A percentile compares a stretch with the other conserved stretches of the same genome.
phyloP scores from a whole-genome alignment of 257 asterid species.

The Salvia miltiorrhiza region DNA sequence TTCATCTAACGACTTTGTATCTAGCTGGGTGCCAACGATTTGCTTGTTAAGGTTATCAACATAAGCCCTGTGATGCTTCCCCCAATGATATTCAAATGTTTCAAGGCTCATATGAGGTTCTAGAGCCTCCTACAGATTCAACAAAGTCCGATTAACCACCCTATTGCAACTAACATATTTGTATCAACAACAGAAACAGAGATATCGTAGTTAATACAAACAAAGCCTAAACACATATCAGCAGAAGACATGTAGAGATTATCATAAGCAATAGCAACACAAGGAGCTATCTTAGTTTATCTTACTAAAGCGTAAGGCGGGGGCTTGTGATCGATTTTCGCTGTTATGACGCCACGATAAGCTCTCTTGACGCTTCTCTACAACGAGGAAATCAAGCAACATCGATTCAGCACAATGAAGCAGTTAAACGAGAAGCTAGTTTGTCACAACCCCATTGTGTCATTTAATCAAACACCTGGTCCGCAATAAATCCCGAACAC shows the following conservation, averaged over 20 bases:
- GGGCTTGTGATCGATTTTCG: conserved; percentile 66
- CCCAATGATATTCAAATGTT: conserved; percentile 95
- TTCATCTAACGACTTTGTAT: conserved; percentile 59
- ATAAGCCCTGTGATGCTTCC: conserved; percentile 88
- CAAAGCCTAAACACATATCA: background rate
- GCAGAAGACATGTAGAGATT: background rate
- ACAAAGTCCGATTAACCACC: background rate
- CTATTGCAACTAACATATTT: background rate
- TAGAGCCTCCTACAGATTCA: conserved; percentile 63
- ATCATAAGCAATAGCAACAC: background rate
- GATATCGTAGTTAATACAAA: background rate
- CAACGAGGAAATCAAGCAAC: conserved; percentile 15
- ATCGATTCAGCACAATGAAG: too few relatives aligned
- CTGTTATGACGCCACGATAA: conserved; percentile 43
- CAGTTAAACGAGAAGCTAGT: background rate
- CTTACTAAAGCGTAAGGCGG: conserved; percentile 90
- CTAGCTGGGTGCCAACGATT: conserved; percentile 78
- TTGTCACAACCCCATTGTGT: background rate
- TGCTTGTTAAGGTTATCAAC: conserved; percentile 95
- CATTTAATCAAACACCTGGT: conserved; percentile 58
- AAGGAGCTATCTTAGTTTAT: background rate
- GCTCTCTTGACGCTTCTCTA: conserved; percentile 55
- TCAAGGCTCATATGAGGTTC: conserved; percentile 91
- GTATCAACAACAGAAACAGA: background rate
- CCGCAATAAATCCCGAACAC: background rate